Conservation (phyloP, 1,139 yeast genomes). For the Wickerhamiella pararugosa region DNA sequence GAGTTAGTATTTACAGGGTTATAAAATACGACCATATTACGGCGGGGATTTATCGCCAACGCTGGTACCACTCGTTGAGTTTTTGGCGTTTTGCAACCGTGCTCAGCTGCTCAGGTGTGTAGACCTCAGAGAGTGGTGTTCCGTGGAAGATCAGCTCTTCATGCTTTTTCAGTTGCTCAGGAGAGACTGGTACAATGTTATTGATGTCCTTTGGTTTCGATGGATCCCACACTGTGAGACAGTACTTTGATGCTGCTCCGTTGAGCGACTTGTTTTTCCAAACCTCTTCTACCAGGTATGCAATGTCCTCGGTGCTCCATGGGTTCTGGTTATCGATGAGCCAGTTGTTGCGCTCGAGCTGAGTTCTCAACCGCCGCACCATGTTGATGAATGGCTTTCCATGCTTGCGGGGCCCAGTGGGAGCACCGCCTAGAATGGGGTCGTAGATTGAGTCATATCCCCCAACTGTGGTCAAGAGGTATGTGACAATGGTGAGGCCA, state of each 20-base stretch:
- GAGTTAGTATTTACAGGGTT: no score
- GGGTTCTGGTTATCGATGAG: slow-evolving; percentile 30
- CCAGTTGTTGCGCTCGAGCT: slow-evolving; percentile 59
- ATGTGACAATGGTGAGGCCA: slow-evolving; percentile 80
- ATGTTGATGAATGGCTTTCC: slow-evolving; percentile 71
- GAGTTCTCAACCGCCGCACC: slow-evolving; percentile 73
- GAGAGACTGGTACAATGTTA: slow-evolving; percentile 75
- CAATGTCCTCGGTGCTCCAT: slow-evolving; percentile 51
- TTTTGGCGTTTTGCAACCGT: slow-evolving; percentile 47
- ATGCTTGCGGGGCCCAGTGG: slow-evolving; percentile 78
- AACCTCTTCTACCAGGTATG: slow-evolving; percentile 79
- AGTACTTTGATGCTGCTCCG: slow-evolving; percentile 65
- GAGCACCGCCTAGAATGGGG: slow-evolving; percentile 27
- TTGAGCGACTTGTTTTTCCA: slow-evolving; percentile 83
- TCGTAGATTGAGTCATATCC: slow-evolving; percentile 58
- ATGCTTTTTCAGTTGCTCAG: slow-evolving; percentile 69
- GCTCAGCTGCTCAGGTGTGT: slow-evolving; percentile 43
- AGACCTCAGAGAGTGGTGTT: slow-evolving; percentile 46
- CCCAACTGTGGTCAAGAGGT: slow-evolving; percentile 60
- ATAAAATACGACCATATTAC: neutral
- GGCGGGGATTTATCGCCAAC: slow-evolving; percentile 15
- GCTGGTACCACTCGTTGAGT: slow-evolving; percentile 51
- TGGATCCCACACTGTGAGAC: slow-evolving; percentile 77
- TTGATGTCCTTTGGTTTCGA: slow-evolving; percentile 35
- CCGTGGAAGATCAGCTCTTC: slow-evolving; percentile 65